These are phyloP conservation scores for Urochloa ruziziensis DNA, from an alignment of 176 grass and related monocot genomes.

Conservation along the genomic window DNA sequence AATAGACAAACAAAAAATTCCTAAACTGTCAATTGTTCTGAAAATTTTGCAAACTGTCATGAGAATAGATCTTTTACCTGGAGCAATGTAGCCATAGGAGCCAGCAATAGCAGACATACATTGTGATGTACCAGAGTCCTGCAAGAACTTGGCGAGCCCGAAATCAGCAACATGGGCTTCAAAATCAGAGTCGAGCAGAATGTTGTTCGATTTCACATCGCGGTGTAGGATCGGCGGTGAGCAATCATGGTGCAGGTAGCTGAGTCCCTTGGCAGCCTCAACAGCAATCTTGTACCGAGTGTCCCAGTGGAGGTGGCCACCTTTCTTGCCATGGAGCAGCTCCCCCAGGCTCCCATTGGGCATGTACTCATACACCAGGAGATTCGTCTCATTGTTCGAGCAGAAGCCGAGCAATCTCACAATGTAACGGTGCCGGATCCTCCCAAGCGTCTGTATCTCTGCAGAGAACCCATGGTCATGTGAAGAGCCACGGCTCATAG, in stretches of 20 bases:
- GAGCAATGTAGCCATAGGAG: conserved; percentile 97
- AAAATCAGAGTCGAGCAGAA: conserved; percentile 81
- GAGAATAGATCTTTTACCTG: conserved; percentile 50
- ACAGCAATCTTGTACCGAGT: conserved; percentile 85
- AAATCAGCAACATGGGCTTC: conserved; percentile 92
- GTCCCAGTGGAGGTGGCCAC: conserved; percentile 81
- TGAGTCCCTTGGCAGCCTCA: conserved; percentile 93
- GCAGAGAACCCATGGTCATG: conserved; percentile 97
- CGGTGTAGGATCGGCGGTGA: conserved; percentile 78
- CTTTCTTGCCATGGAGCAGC: conserved; percentile 92
- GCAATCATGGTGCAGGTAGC: conserved; percentile 97
- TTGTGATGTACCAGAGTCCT: conserved; percentile 75
- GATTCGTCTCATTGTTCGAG: conserved; percentile 86
- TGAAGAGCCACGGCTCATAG: conserved; percentile 69
- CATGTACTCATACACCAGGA: conserved; percentile 95
- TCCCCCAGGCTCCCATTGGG: conserved; percentile 97
- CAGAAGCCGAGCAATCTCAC: conserved; percentile 87
- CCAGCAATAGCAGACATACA: conserved; percentile 98
- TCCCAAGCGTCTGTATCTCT: conserved; percentile 92
- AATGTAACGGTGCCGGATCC: conserved; percentile 93
- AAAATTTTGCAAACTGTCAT: neutral
- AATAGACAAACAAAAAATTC: neutral
- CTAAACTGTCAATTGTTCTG: neutral
- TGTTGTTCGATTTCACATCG: conserved; percentile 96
- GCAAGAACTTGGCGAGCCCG: conserved; percentile 80